phyloP scores from a whole-genome alignment of 2,329 filamentous ascomycete species.

The Colletotrichum sojae region DNA sequence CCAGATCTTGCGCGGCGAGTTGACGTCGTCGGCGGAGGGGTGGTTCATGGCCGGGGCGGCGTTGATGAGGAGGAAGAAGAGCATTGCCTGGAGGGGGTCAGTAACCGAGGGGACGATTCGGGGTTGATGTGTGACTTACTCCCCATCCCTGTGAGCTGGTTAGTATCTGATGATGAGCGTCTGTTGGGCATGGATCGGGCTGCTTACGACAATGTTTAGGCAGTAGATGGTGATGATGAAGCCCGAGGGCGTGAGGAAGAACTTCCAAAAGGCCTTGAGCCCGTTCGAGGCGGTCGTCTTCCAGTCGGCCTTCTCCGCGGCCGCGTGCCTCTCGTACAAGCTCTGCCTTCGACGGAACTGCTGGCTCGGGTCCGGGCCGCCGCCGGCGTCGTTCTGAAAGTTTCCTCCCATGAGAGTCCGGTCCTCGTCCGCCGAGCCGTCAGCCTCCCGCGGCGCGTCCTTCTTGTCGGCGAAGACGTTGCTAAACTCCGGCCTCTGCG shows the following conservation, averaged over 20 bases:
- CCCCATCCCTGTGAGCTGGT: conserved; percentile 44
- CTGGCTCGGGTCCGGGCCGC: background rate
- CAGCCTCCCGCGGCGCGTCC: conserved; percentile 1
- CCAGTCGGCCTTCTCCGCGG: conserved; percentile 45
- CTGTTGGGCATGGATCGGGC: background rate
- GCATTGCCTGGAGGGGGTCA: conserved; percentile 44
- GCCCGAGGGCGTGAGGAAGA: conserved; percentile 47
- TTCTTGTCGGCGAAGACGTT: conserved; percentile 15
- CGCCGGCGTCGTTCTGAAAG: background rate
- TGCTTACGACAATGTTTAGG: conserved; percentile 48
- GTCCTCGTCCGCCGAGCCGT: background rate
- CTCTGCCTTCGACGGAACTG: conserved; percentile 42
- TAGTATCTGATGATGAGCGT: background rate
- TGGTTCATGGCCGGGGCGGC: conserved; percentile 44
- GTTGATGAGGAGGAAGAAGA: conserved; percentile 49
- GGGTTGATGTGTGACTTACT: conserved; percentile 40
- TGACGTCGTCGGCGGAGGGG: conserved; percentile 39
- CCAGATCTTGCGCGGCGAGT: conserved; percentile 43
- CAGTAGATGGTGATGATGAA: conserved; percentile 49
- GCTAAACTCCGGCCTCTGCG: conserved; percentile 12
- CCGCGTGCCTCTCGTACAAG: conserved; percentile 43
- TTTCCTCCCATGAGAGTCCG: conserved; percentile 5
- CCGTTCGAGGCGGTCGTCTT: conserved; percentile 45
- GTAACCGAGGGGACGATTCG: background rate
- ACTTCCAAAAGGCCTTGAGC: conserved; percentile 48